Percentiles rank a stretch among this genome's conserved stretches.
Conservation (phyloP, 352 stramenopile genomes). For the Globisporangium irregulare region DNA sequence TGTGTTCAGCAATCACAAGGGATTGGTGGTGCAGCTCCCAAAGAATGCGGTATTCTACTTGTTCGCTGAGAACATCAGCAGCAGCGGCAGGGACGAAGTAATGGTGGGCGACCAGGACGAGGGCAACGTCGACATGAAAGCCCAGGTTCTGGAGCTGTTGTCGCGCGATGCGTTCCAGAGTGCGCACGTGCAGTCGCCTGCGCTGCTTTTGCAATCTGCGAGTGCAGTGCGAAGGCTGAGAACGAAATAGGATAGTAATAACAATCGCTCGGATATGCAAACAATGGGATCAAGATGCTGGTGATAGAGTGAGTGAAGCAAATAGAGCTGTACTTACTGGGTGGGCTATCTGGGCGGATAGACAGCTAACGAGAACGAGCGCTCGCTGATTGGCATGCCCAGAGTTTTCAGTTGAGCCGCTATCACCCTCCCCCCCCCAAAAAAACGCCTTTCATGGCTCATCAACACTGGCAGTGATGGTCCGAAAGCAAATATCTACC, state of each 20-base stretch:
- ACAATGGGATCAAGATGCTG: no score
- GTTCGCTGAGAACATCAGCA: constrained; percentile 15
- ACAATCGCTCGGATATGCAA: no score
- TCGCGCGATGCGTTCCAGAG: constrained; percentile 10
- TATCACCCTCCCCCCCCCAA: no score
- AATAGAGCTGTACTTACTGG: no score
- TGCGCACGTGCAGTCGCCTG: constrained; percentile 6
- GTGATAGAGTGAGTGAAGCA: no score
- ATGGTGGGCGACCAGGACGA: not conserved
- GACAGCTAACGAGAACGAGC: no score
- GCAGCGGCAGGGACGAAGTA: not conserved
- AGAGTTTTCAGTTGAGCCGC: no score
- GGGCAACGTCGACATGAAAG: not conserved
- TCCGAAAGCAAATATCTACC: no score
- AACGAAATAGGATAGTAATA: not conserved
- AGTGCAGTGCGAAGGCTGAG: not conserved
- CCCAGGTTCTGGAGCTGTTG: not conserved
- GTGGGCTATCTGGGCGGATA: no score
- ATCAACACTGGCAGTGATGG: no score
- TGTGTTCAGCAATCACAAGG: constrained; percentile 26
- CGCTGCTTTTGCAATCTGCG: constrained; percentile 8
- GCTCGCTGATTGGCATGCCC: no score
- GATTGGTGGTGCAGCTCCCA: constrained; percentile 28
- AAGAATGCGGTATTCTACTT: constrained; percentile 42
- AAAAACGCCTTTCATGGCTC: no score